Evolutionary conservation across 208 protist species (phyloP), one percentile per base, ranked within the genome.

Genomic region (Borovskyia barvae): DNA sequence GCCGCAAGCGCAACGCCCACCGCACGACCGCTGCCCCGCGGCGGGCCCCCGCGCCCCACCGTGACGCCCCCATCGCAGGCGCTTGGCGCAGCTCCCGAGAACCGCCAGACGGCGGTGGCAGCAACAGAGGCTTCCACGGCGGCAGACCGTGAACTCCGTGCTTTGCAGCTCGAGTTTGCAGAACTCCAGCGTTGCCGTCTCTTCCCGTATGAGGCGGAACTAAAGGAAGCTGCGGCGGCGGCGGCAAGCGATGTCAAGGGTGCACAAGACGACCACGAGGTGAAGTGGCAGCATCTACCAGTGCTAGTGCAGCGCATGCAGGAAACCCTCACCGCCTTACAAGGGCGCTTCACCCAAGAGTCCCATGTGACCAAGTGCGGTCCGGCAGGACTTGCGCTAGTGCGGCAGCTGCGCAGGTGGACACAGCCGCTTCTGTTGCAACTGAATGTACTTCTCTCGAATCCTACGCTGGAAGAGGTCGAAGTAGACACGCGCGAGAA

Each of bases 401-500:
- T 50, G 58, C 60, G 41, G 30, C 43, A 69, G 29, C 46, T 83
- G 50, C 69, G 65, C 15, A 42, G 49, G 15, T 84, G 72, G 78
- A 60, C 73, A 19, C 54, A 69, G 36, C 70, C 66, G 35, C 72
- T 89, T 22, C 41, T 92, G 7, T 62, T 63, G n/a, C 60, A 89
- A 9, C 33, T 82, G 30, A 66, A 68, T 24, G 73, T 85, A 5
- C 51, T 71, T 12, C 60, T 92, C 24, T 67, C 76, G 5, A 57
- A 51, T 5, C 41, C 41, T 1, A 49, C 76, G 2, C 51, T 89
- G 14, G 74, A 84, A 29, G 50, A 47, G 4, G 45, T 75, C 1
- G 73, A 56, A n/a, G 76, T 90, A 28, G 65, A 56, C n/a, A 60
- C 53, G 32, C 74, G 75, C 5, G 88, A 94, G 54, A 64, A 82